Evolutionary conservation across 2,329 filamentous ascomycete genomes (phyloP), one percentile per base, ranked within the genome.

Genomic region (Delphinella strobiligena): DNA sequence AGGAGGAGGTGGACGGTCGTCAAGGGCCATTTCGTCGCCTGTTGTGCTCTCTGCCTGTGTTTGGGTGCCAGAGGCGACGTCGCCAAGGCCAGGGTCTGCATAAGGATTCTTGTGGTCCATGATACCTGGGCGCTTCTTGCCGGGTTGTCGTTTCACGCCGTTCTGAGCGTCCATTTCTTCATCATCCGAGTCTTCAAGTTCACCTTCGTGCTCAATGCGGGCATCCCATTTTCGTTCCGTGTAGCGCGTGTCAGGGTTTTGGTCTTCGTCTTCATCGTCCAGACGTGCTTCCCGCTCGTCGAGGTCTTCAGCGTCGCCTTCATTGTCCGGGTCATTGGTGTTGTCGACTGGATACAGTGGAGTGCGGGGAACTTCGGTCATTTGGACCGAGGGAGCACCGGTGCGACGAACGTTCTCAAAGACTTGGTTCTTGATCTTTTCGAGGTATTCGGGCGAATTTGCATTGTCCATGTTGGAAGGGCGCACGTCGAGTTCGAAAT

Each of bases 171-270:
- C 74, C 60, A 86, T 75, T 9, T 93, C 86, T 51, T 96, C 89
- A 44, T 94, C 86, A 45, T 93, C 87, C 47, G 84, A 93, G 32
- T 91, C 83, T 43, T 87, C 83, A 32, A 88, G 75, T 55, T 95
- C 89, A 50, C 82, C 83, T 5, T 84, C 76, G 10, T 47, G 48
- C 42, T 83, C 76, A 18, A 86, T 72, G 36, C 74, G 78, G 59
- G 87, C 79, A 47, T 96, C 89, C 69, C 83, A 87, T 47, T 80
- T 75, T 27, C 84, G 80, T 58, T 91, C 75, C 0, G 86, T 93
- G 61, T 80, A 78, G 18, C 89, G 80, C 40, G 74, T 74, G 54
- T 96, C 89, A 50, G 84, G 81, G 56, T 91, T 87, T 38, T 86
- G 84, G 47, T 96, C 88, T 1, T 84, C 50, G 46, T 96, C 88